Percentiles rank a stretch among this genome's conserved stretches.
phyloP scores from a whole-genome alignment of 2,329 filamentous ascomycete genomes.

The Nothophaeocryptopus gaeumannii region DNA sequence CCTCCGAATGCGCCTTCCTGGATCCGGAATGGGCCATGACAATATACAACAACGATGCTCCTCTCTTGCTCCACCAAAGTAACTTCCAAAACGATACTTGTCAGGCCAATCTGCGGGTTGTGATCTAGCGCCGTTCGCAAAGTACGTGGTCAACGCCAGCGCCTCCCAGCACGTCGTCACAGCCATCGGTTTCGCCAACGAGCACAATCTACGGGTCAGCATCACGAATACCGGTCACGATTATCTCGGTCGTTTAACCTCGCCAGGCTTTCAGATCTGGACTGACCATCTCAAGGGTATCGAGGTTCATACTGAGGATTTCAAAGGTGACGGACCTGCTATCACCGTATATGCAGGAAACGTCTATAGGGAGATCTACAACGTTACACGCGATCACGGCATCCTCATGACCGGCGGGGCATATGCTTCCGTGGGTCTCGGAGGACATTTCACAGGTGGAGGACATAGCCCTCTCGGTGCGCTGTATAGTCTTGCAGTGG shows the following conservation, averaged over 20 bases:
- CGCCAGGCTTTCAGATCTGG: conserved; percentile 1
- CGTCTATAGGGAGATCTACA: conserved; percentile 34
- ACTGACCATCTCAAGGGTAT: conserved; percentile 30
- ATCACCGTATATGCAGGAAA: conserved; percentile 34
- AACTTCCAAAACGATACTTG: conserved; percentile 3
- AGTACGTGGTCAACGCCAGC: conserved; percentile 10
- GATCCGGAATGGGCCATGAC: not conserved
- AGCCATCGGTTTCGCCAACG: conserved; percentile 4
- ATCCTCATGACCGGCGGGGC: conserved; percentile 23
- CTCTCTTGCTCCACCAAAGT: not conserved
- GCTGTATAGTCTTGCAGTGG: not conserved
- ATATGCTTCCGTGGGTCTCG: not conserved
- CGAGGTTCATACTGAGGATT: conserved; percentile 20
- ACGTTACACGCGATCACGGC: conserved; percentile 26
- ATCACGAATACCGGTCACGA: conserved; percentile 42
- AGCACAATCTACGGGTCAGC: conserved; percentile 52
- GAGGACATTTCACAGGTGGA: conserved; percentile 1
- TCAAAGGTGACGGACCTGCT: conserved; percentile 33
- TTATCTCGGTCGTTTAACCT: not conserved
- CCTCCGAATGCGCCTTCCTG: not conserved
- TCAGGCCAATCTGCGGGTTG: not conserved
- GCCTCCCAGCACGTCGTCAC: not conserved
- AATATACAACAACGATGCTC: not conserved
- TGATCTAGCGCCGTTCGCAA: not conserved
- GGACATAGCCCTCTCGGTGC: not conserved